Percentiles rank a stretch among this genome's conserved stretches.
Conservation (phyloP, 164 flowering plant species). For the Sextonia rubra region DNA sequence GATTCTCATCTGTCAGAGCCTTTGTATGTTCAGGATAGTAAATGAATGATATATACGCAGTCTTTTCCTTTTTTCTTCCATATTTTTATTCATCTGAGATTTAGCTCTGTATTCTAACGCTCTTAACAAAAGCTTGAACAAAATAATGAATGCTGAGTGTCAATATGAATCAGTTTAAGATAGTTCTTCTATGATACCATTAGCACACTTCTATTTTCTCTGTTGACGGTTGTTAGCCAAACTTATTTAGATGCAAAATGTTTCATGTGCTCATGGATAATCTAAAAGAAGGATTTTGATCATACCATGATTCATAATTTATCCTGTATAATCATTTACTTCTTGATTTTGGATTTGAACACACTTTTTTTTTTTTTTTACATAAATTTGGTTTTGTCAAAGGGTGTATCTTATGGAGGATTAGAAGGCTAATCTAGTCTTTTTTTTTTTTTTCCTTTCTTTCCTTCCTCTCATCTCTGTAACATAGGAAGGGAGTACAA, state of each 20-base stretch:
- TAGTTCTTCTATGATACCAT: neutral
- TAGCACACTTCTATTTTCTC: neutral
- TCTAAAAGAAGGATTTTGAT: neutral
- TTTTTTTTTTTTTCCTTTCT: neutral
- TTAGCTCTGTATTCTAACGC: neutral
- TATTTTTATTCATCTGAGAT: too few species aligned
- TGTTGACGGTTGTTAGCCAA: neutral
- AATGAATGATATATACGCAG: neutral
- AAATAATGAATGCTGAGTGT: neutral
- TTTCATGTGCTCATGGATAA: neutral
- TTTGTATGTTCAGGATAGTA: neutral
- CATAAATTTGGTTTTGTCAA: too few species aligned
- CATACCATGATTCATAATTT: neutral
- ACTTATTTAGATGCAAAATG: neutral
- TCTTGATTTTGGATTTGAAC: neutral
- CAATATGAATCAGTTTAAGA: neutral
- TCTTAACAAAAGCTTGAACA: neutral
- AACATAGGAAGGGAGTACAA: too few species aligned
- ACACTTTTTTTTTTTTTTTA: too few species aligned
- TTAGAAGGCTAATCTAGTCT: neutral
- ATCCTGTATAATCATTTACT: neutral
- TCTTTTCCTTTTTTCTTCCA: neutral
- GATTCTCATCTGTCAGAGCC: neutral
- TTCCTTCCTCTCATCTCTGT: neutral
- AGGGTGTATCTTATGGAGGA: too few species aligned